Evolutionary conservation across 768 basidiomycete species (phyloP), one percentile per base, ranked within the genome.

Genomic region (Lentinula sp.): DNA sequence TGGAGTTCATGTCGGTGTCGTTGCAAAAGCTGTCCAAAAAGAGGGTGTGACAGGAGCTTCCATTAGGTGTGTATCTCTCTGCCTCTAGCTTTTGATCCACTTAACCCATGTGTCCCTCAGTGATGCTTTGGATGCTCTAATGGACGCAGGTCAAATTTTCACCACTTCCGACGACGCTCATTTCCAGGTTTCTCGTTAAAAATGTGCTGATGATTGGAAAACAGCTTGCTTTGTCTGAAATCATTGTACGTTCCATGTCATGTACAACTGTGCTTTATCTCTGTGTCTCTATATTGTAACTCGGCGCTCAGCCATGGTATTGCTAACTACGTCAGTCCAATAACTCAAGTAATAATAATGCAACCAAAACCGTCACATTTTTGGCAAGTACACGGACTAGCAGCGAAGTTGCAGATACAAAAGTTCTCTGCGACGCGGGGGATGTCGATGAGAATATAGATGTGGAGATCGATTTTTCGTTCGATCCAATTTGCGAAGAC

Each of bases 121-220:
- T 68, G 77, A 82, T 48, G 90, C 90, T 6, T 74, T 95, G 64
- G 91, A 95, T 65, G 72, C 74, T 56, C 79, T 98, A 57, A 87
- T 93, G 80, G 86, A 88, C 57, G 87, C 90, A 0, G 95, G 95
- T 0, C 74, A 82, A 64, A 79, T 95, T 60, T 98, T 83, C 72
- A 88, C 84, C 58, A 92, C 91, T 0, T 82, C 86, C 43, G 88
- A 94, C 67, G 92, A 94, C 63, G 88, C 82, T n/a, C 91, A 92
- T 66, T 89, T 85, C 71, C 75, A 79, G 39, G 69, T 89, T 49
- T 83, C 84, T n/a, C 66, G 69, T 55, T 79, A 67, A 70, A 23
- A 43, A 43, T 43, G 15, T n/a, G 42, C 10, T 28, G 18, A 20
- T 12, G 9, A 39, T 13, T 39, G 9, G 37, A 39, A 12, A 20